Base-by-base conservation (phyloP, 129 eudicot species). In the Pittosporum tobira region DNA sequence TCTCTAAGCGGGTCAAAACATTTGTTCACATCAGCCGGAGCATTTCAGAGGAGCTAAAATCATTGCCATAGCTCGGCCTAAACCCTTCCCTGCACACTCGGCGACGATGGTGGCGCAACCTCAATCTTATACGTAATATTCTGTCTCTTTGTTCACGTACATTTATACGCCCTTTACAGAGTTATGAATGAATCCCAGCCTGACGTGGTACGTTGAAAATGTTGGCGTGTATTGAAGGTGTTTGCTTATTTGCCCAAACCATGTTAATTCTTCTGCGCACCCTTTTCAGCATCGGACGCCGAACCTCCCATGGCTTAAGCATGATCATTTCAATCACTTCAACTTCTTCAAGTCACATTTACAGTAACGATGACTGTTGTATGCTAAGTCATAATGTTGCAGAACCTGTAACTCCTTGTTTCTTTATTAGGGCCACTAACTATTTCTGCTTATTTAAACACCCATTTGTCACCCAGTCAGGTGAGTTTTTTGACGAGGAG, bases 221-320 rank as follows among this genome's bases (percentile, higher is more conserved):
- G 45, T n/a, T 18, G 61, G 3, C 9, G 11, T 55, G 61, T 44
- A 55, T 55, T 55, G 43, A 55, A 15, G 45, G 25, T 55, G 61
- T 55, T 31, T 55, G 61, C 20, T 22, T 55, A 57, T 65, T 53
- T 60, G 29, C 58, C 36, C 61, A 40, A 72, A 77, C 79, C 53
- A 88, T 88, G 89, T 78, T 83, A 74, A 4, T 80, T 67, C 61
- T 75, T 68, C 74, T 74, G 42, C 89, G 89, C 58, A 68, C 67
- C 36, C 55, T 84, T 42, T 51, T 75, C 49, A 65, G 70, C 65
- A 67, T 72, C 82, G 73, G 78, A 61, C 76, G 82, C 59, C 75
- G 77, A 75, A 57, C 46, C 24, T 66, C 75, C 28, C 67, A 71
- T 34, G 69, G 65, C 51, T 80, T 84, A 78, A 76, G 84, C 77